Conservation (phyloP, 371 early-diverging fungal species). For the Racocetra persica region DNA sequence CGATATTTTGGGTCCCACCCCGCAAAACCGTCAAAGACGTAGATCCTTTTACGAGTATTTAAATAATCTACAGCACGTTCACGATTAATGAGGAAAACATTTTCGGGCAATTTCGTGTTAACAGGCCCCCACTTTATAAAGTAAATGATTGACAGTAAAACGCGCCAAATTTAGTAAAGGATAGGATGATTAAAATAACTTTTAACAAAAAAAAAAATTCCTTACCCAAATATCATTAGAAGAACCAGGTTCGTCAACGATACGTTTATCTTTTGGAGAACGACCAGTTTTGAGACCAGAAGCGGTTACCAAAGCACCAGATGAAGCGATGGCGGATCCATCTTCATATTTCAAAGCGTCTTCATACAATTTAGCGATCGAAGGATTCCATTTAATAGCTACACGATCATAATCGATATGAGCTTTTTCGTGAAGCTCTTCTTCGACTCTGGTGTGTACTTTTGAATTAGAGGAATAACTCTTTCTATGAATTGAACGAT, state of each 20-base stretch:
- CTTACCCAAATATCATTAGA: conserved; percentile 84
- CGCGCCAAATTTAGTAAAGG: neutral
- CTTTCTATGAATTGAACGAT: too few species aligned
- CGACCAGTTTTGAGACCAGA: conserved; percentile 93
- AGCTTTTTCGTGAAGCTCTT: conserved; percentile 45
- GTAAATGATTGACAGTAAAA: conserved; percentile 6
- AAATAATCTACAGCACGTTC: conserved; percentile 96
- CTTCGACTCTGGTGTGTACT: conserved; percentile 31
- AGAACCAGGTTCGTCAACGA: conserved; percentile 89
- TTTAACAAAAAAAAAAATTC: neutral
- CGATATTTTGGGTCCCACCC: conserved; percentile 97
- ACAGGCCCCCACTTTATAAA: conserved; percentile 91
- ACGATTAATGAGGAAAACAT: conserved; percentile 92
- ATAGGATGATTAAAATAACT: neutral
- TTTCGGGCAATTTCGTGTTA: conserved; percentile 88
- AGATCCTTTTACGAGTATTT: conserved; percentile 91
- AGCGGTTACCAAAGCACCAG: conserved; percentile 91
- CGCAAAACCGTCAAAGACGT: conserved; percentile 94
- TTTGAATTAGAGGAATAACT: too few species aligned
- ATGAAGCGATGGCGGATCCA: conserved; percentile 88
- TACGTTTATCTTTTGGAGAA: conserved; percentile 93
- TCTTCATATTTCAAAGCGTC: conserved; percentile 89
- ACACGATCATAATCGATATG: conserved; percentile 59
- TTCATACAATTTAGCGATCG: conserved; percentile 90
- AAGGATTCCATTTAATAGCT: conserved; percentile 70